Evolutionary conservation across 1,284 basidiomycete genomes (phyloP).

Genomic region (Polyporus tsugae): DNA sequence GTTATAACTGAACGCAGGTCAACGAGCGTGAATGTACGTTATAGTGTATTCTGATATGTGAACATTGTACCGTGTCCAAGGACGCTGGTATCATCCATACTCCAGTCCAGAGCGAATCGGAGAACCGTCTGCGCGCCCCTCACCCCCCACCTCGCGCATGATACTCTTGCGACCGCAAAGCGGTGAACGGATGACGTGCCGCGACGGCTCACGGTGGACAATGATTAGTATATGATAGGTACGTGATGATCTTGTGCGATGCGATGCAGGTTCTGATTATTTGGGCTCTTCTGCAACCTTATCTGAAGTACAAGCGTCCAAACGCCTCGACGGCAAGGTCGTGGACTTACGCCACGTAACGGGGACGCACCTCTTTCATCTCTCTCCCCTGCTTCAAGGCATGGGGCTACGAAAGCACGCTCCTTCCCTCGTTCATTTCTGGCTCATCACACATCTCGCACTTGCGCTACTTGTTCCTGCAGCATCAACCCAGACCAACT

Average conservation of each 20-base stretch:
- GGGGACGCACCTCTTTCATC: neutral
- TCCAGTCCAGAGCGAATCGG: neutral
- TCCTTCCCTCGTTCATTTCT: neutral
- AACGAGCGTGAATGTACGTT: neutral
- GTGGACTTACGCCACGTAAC: neutral
- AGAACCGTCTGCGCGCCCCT: neutral
- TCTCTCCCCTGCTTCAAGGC: neutral
- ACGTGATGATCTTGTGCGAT: neutral
- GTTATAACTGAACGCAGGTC: neutral
- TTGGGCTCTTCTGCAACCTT: neutral
- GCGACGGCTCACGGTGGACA: too few relatives aligned
- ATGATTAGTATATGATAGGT: neutral
- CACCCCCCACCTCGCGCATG: neutral
- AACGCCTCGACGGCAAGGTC: neutral
- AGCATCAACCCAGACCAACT: neutral
- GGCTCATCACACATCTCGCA: neutral
- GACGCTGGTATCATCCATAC: neutral
- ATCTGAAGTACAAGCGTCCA: neutral
- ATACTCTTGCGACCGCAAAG: neutral
- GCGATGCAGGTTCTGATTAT: neutral
- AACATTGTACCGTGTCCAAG: neutral
- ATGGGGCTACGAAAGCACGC: neutral
- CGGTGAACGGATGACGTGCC: neutral
- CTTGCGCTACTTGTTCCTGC: neutral
- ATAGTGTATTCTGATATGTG: neutral